phyloP scores from a whole-genome alignment of 768 basidiomycete genomes.

The Tephrocybe sp. region DNA sequence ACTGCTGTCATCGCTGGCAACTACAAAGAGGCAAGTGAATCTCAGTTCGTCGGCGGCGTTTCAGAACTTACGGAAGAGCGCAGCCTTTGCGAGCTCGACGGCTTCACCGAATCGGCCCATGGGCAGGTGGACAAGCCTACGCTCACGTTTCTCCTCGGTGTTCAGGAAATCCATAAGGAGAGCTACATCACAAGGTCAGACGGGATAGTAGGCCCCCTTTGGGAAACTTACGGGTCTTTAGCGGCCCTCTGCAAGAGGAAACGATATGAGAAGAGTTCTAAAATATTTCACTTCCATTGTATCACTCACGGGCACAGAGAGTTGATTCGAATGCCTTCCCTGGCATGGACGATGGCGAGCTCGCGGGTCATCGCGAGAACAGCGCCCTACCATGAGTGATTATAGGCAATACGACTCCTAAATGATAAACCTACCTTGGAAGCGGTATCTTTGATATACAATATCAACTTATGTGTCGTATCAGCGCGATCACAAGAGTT shows the following conservation, averaged over 20 bases:
- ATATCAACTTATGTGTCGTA: conserved; percentile 10
- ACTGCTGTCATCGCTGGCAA: conserved; percentile 93
- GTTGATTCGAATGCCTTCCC: conserved; percentile 95
- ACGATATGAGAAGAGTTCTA: conserved; percentile 9
- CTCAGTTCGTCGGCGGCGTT: neutral
- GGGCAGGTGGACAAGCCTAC: conserved; percentile 86
- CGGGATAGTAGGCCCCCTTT: neutral
- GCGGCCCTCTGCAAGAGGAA: conserved; percentile 65
- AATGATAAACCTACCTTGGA: conserved; percentile 61
- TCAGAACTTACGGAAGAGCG: conserved; percentile 77
- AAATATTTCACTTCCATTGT: neutral
- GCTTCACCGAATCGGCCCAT: conserved; percentile 99
- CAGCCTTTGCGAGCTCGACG: conserved; percentile 89
- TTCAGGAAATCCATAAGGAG: conserved; percentile 98
- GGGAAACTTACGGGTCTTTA: conserved; percentile 78
- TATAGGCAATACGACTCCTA: conserved; percentile 1
- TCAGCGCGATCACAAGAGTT: neutral
- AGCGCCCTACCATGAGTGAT: conserved; percentile 59
- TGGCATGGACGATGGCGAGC: conserved; percentile 95
- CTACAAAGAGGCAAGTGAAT: conserved; percentile 30
- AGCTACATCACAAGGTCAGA: conserved; percentile 43
- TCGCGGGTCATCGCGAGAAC: conserved; percentile 99
- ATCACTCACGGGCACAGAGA: conserved; percentile 87
- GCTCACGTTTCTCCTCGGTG: conserved; percentile 91
- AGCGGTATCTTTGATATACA: conserved; percentile 81